Base-by-base conservation (phyloP, 2,329 filamentous ascomycete species). In the Emergomyces africanus region DNA sequence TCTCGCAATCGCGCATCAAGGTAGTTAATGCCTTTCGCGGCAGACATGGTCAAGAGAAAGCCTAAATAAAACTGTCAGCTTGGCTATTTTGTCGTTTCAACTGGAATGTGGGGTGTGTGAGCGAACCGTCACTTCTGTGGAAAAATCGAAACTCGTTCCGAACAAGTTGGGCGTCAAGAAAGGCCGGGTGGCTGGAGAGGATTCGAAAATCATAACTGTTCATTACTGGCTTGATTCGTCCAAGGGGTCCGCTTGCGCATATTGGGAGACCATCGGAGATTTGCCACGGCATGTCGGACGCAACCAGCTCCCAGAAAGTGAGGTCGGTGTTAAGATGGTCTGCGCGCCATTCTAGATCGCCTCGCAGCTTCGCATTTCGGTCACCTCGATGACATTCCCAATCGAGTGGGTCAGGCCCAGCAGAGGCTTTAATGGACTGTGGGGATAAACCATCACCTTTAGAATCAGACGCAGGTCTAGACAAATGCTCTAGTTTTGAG, bases 81-180 rank as follows among this genome's bases (percentile, higher is more conserved):
- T 42, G 23, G n/a, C 14, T 20, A 39, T 10, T 18, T n/a, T 42
- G 9, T 25, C 54, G 18, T 23, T 8, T 25, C 18, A 42, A n/a
- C 9, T 37, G 25, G 8, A 18, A 23, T 23, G 23, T 10, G 9
- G n/a, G 54, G 8, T 44, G 15, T 48, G 10, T 44, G 23, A 55
- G 50, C 54, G 39, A 30, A 55, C 54, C 54, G 44, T 55, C 54
- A 12, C 25, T 42, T 33, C 54, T 55, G 18, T 55, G 54, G 23
- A 55, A 55, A 42, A 44, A 42, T 20, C 54, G 54, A 33, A 55
- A 55, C 25, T 55, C 54, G n/a, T 55, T 55, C 14, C 54, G 37
- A n/a, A 55, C 54, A n/a, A 55, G 54, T 39, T 55, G 54, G 35
- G 54, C 54, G 8, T 55, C 54, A 30, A 42, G 25, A 55, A 55